Base-by-base conservation (phyloP, 148 eudicot genomes). In the Suaeda aralocaspica region DNA sequence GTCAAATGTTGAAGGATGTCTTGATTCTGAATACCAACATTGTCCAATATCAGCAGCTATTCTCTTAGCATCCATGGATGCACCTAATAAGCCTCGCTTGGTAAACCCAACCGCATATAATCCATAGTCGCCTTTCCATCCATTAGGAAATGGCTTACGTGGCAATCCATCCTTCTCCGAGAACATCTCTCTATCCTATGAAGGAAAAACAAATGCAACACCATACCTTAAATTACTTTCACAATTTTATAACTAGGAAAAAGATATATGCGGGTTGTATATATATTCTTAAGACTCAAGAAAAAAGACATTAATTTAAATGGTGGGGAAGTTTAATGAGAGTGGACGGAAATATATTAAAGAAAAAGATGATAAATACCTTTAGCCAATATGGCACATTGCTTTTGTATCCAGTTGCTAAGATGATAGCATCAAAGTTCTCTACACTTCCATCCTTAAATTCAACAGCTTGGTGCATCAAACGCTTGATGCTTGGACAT, bases 381-480 rank as follows among this genome's bases (percentile, higher is more conserved):
- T 86, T 86, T 76, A 90, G 76, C 96, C 96, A 90, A 83, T 76
- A 79, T 76, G 96, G 92, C 39, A 90, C 96, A 74, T 88, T 90
- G 81, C 92, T 90, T 83, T 84, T 86, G 82, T 90, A 90, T 16
- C 96, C 96, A 50, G 96, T 90, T 73, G 96, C 96, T 69, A 90
- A 76, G 59, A 90, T 82, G 51, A 90, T 84, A 73, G 89, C 90
- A 81, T 90, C 96, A 76, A 84, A 87, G 33, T 80, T 68, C 60
- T 90, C 92, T 56, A 33, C 72, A 78, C 58, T 78, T 69, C 92
- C 96, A 77, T 83, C 71, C 16, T 79, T 57, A 80, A 90, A 90
- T 71, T 90, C 92, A 41, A 80, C 96, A 12, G 74, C 72, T 12
- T 81, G 76, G 66, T 70, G 70, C 69, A 44, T 82, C 53, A 90